These are phyloP conservation scores for Amphirosellinia nigrospora DNA, from an alignment of 495 filamentous ascomycete species.

Conservation along the genomic window DNA sequence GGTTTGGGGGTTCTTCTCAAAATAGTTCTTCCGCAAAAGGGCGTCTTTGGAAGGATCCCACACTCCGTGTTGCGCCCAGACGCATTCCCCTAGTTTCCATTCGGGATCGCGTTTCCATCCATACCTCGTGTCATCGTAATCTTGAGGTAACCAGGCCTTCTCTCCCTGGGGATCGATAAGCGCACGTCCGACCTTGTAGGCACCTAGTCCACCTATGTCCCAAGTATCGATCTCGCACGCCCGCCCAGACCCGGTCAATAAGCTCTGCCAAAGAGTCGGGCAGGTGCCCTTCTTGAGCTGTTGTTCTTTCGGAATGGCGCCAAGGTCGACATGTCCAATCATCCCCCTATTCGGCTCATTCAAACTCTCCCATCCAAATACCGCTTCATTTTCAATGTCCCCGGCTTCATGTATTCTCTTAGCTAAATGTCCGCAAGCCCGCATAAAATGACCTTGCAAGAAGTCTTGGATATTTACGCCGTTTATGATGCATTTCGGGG, in stretches of 20 bases:
- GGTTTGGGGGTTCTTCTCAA: slow-evolving; percentile 73
- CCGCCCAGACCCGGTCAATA: slow-evolving; percentile 85
- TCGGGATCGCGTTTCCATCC: slow-evolving; percentile 85
- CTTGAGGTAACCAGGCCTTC: slow-evolving; percentile 78
- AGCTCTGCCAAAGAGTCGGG: slow-evolving; percentile 93
- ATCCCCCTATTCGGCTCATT: slow-evolving; percentile 95
- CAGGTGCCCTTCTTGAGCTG: slow-evolving; percentile 92
- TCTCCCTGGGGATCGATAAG: slow-evolving; percentile 90
- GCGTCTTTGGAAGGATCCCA: slow-evolving; percentile 86
- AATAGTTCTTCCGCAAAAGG: slow-evolving; percentile 86
- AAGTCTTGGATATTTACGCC: slow-evolving; percentile 97
- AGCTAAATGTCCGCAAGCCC: slow-evolving; percentile 79
- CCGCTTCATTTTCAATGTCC: slow-evolving; percentile 82
- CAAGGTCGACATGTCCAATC: slow-evolving; percentile 84
- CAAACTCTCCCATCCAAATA: slow-evolving; percentile 94
- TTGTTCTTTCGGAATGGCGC: slow-evolving; percentile 82
- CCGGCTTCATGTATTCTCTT: slow-evolving; percentile 87
- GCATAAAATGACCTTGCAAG: slow-evolving; percentile 84
- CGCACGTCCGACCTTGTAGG: slow-evolving; percentile 81
- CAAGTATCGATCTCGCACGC: slow-evolving; percentile 89
- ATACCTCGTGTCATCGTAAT: slow-evolving; percentile 84
- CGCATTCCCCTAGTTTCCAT: slow-evolving; percentile 90
- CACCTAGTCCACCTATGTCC: slow-evolving; percentile 92
- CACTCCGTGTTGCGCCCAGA: slow-evolving; percentile 96
- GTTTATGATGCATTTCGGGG: slow-evolving; percentile 94